phyloP scores from a whole-genome alignment of 192 early-diverging fungal genomes.

The Rhizoclosmatium globosum region DNA sequence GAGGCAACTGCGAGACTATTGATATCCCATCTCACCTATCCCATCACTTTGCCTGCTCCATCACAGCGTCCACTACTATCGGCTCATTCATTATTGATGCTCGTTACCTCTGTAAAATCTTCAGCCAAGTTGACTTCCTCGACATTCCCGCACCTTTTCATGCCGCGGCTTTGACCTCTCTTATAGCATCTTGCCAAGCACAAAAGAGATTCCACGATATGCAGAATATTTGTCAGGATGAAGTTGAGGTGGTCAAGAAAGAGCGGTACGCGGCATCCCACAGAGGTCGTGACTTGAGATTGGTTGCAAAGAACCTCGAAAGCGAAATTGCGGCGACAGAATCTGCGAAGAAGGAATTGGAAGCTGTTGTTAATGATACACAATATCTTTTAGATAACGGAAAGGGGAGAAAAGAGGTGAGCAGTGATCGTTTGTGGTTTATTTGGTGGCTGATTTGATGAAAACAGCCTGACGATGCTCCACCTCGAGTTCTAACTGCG shows the following conservation, averaged over 20 bases:
- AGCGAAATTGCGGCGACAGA: slow-evolving; percentile 9
- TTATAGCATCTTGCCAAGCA: slow-evolving; percentile 2
- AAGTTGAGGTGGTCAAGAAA: slow-evolving; percentile 13
- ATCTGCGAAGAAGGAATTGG: neutral
- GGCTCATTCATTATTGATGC: slow-evolving; percentile 22
- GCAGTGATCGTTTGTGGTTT: neutral
- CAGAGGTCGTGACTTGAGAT: neutral
- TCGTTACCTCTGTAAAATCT: slow-evolving; percentile 24
- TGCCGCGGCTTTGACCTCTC: slow-evolving; percentile 14
- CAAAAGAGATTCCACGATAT: slow-evolving; percentile 7
- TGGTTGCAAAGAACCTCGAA: neutral
- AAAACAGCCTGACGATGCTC: too few species aligned
- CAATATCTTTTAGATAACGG: neutral
- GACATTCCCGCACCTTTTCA: slow-evolving; percentile 31
- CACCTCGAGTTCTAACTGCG: neutral
- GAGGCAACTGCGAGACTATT: neutral
- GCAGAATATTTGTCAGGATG: neutral
- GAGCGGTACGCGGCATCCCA: neutral
- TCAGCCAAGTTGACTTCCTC: slow-evolving; percentile 8
- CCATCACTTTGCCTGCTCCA: slow-evolving; percentile 34
- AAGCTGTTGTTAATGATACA: neutral
- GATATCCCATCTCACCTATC: slow-evolving; percentile 23
- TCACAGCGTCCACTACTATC: slow-evolving; percentile 7
- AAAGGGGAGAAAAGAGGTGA: neutral
- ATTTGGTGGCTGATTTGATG: neutral